Evolutionary conservation across 352 stramenopile species (phyloP).

Genomic region (Plasmopara muralis): DNA sequence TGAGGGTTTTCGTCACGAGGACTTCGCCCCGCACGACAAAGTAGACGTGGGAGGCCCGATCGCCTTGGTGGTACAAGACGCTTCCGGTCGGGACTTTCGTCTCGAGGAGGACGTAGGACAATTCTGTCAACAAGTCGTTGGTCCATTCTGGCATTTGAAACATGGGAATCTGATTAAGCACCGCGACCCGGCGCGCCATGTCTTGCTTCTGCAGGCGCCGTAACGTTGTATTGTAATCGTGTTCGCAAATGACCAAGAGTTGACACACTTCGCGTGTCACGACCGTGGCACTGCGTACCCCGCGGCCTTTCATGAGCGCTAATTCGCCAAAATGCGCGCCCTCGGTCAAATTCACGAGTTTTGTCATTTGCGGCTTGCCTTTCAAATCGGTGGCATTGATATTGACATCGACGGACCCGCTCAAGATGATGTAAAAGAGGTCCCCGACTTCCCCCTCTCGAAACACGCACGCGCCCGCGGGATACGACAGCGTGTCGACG

Average conservation of each 20-base stretch:
- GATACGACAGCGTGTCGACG: constrained; percentile 46
- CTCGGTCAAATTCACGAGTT: constrained; percentile 66
- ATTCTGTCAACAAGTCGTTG: constrained; percentile 54
- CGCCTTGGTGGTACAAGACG: constrained; percentile 50
- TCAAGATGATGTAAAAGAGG: constrained; percentile 75
- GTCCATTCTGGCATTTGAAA: constrained; percentile 77
- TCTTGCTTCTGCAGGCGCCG: constrained; percentile 67
- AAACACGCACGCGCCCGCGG: constrained; percentile 43
- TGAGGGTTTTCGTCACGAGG: constrained; percentile 43
- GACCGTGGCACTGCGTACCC: constrained; percentile 64
- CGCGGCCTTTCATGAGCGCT: constrained; percentile 67
- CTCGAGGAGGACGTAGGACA: constrained; percentile 67
- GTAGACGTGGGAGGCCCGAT: constrained; percentile 58
- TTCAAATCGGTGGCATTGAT: constrained; percentile 49
- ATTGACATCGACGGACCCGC: constrained; percentile 60
- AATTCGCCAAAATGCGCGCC: constrained; percentile 65
- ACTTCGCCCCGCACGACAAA: constrained; percentile 68
- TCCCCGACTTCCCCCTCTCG: constrained; percentile 62
- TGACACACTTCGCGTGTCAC: constrained; percentile 49
- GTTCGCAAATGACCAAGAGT: constrained; percentile 66
- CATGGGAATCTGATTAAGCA: constrained; percentile 59
- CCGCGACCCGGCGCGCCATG: constrained; percentile 43
- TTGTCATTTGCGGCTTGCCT: constrained; percentile 47
- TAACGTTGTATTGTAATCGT: constrained; percentile 67
- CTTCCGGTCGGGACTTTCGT: constrained; percentile 41